Base-by-base conservation (phyloP, 441 rosid genomes). In the Omphalea diandra region DNA sequence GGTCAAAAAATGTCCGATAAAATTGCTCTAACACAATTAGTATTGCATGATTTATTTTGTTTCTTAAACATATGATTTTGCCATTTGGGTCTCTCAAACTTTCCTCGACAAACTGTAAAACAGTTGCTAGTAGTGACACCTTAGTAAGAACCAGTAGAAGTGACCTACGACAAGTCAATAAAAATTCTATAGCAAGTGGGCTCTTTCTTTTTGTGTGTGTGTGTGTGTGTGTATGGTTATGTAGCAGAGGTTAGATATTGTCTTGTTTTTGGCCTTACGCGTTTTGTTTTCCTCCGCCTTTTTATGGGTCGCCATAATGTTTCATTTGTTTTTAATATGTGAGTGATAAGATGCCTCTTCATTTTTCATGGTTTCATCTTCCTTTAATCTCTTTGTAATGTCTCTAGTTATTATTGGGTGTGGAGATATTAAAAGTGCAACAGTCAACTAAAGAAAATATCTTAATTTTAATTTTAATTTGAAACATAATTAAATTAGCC, bases 311-410 rank as follows among this genome's bases (percentile, higher is more conserved):
- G 4, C 14, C 63, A 35, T 24, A 31, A 31, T 32, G 18, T 57
- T 27, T 58, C 24, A 3, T 18, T 32, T 58, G 35, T 29, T 59
- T 59, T 59, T 29, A 59, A 36, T 52, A n/a, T 59, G n/a, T 29
- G 44, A 36, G n/a, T 59, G 64, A n/a, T 59, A 59, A 59, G 40
- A n/a, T n/a, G n/a, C n/a, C 15, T 59, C 20, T 58, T 33, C 43
- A 1, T 35, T 0, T 47, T 15, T 47, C 7, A 15, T 47, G n/a
- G 4, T 47, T 47, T 47, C 41, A 17, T 18, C 10, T 58, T 7
- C n/a, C 10, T 58, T 33, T n/a, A 1, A n/a, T 58, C 14, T 6
- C 43, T 58, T 58, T 58, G 15, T 5, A 32, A 7, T 20, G 44
- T 59, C 64, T 33, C 10, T 18, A 58, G 27, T 27, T 41, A 61